Percentiles rank a stretch among this genome's conserved stretches.
phyloP scores from a whole-genome alignment of 257 asterid species.

The Solanum tarijense region DNA sequence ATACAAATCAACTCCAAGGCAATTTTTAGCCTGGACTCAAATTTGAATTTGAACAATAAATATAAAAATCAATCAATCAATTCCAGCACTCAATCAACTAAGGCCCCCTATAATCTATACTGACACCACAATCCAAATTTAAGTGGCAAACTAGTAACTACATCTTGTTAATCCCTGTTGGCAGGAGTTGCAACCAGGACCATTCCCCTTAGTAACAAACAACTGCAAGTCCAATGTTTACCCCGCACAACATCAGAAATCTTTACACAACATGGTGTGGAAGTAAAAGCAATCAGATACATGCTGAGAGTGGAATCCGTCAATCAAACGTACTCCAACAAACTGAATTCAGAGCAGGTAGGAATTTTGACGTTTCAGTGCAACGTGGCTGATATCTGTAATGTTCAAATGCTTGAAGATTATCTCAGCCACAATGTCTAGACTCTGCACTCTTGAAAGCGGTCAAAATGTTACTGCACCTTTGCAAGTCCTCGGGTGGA shows the following conservation, averaged over 20 bases:
- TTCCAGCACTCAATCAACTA: neutral
- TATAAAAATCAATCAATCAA: neutral
- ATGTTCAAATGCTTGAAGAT: neutral
- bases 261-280: neutral
- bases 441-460: neutral
- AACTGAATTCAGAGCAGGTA: neutral
- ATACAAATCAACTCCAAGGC: neutral
- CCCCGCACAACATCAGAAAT: neutral
- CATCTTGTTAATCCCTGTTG: neutral
- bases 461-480: slow-evolving; percentile 16
- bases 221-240: neutral
- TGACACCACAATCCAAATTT: neutral
- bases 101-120: neutral
- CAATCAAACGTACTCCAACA: neutral
- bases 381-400: neutral
- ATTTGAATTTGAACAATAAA: neutral
- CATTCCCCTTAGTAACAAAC: neutral
- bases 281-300: neutral
- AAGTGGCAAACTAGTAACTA: neutral
- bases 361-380: neutral
- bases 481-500: slow-evolving; percentile 29
- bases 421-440: neutral
- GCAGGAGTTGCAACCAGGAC: neutral
- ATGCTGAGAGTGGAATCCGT: neutral
- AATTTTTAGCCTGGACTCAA: neutral